These are phyloP conservation scores for Daedaleopsis sinensis DNA, from an alignment of 768 basidiomycete genomes.

Conservation along the genomic window DNA sequence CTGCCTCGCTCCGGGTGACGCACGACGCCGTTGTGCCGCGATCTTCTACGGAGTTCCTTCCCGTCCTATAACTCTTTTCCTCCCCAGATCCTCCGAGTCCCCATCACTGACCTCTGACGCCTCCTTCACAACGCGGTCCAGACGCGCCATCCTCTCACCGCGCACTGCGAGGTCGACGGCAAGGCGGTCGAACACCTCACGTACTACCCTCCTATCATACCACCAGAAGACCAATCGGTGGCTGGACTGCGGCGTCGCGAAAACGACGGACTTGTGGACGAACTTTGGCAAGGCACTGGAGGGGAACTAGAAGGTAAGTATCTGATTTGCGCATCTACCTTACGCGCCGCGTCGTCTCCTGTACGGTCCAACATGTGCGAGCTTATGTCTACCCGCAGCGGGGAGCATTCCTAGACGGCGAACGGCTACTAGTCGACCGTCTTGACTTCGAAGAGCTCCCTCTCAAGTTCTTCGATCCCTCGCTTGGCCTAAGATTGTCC, in stretches of 20 bases:
- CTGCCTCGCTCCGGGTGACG: no score
- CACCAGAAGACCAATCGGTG: slow-evolving; percentile 41
- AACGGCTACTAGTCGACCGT: slow-evolving; percentile 66
- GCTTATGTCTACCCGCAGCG: slow-evolving; percentile 42
- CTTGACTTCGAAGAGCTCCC: slow-evolving; percentile 83
- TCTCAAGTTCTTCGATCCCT: slow-evolving; percentile 72
- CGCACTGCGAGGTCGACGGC: slow-evolving; percentile 22
- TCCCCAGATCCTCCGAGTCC: background rate
- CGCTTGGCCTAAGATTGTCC: slow-evolving; percentile 52
- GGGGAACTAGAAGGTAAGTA: slow-evolving; percentile 72
- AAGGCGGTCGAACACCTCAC: slow-evolving; percentile 31
- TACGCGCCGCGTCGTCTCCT: background rate
- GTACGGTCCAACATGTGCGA: background rate
- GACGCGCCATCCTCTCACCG: slow-evolving; percentile 49
- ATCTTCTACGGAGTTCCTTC: slow-evolving; percentile 3
- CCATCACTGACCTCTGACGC: background rate
- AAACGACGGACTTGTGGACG: slow-evolving; percentile 62
- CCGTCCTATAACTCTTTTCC: background rate
- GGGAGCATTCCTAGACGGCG: slow-evolving; percentile 62
- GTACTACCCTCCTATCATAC: slow-evolving; percentile 46
- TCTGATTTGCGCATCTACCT: background rate
- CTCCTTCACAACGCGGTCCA: slow-evolving; percentile 25
- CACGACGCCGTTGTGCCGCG: slow-evolving; percentile 17
- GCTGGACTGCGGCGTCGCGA: slow-evolving; percentile 51
- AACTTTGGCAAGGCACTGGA: slow-evolving; percentile 66